These are phyloP conservation scores for Aspergillus pseudonomiae DNA, from an alignment of 2,329 filamentous ascomycete genomes.

Conservation along the genomic window DNA sequence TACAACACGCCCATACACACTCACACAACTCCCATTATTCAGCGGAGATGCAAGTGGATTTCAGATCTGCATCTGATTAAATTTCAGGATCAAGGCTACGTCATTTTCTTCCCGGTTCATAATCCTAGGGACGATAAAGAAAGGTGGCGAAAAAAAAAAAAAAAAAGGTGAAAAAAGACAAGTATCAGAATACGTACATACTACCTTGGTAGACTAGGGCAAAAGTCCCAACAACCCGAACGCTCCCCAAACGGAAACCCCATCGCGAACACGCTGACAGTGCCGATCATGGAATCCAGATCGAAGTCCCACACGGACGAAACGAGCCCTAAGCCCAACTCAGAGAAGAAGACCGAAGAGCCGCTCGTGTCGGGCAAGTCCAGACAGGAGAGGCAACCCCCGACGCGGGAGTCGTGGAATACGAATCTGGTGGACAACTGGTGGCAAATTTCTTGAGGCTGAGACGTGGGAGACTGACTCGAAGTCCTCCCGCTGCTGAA, in stretches of 20 bases:
- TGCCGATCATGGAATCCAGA: background rate
- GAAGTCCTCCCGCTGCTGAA: background rate
- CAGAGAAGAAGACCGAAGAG: background rate
- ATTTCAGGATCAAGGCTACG: background rate
- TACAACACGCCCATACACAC: background rate
- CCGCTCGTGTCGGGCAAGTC: background rate
- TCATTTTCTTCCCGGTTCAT: background rate
- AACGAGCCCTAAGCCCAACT: background rate
- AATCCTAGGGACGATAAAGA: background rate
- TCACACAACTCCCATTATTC: background rate
- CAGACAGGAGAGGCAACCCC: background rate
- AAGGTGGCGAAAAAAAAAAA: background rate
- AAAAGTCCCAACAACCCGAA: background rate
- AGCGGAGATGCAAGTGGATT: background rate
- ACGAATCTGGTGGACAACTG: background rate
- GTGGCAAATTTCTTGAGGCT: background rate
- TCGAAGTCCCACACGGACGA: background rate
- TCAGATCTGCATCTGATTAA: background rate
- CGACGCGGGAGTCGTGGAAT: background rate
- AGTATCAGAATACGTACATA: too few relatives aligned
- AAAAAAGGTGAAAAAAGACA: background rate
- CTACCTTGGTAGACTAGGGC: too few relatives aligned
- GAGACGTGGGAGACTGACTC: background rate
- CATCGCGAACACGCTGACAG: background rate
- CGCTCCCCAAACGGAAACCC: background rate